Percentiles rank a stretch among this genome's conserved stretches.
Evolutionary conservation across 176 grass and related monocot species (phyloP).

Genomic region (Triticum dicoccoides): DNA sequence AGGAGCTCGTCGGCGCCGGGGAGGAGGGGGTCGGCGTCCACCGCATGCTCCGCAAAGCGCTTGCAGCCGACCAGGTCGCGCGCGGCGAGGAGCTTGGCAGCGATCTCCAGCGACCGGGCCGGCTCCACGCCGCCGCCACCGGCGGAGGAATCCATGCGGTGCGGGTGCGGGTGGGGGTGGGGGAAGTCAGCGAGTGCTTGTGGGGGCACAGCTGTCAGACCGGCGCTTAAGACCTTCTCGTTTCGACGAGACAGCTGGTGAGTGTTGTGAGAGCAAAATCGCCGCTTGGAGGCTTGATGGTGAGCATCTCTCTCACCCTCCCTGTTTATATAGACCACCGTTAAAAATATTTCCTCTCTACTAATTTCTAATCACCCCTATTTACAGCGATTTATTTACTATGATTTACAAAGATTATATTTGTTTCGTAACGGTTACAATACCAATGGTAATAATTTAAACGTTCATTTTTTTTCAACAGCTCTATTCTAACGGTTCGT

Average conservation of each 20-base stretch:
- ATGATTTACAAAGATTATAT: no score
- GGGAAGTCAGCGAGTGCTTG: conserved; percentile 14
- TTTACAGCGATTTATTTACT: no score
- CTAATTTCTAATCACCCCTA: not conserved
- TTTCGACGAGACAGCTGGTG: not conserved
- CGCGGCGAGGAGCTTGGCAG: conserved; percentile 63
- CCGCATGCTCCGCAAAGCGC: conserved; percentile 85
- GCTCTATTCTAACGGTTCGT: no score
- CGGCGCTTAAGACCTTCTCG: not conserved
- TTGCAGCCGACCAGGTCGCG: conserved; percentile 89
- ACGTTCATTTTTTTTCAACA: no score
- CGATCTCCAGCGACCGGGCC: conserved; percentile 80
- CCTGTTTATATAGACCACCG: not conserved
- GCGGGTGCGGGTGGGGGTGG: not conserved
- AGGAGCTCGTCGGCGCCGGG: conserved; percentile 82
- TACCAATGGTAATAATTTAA: no score
- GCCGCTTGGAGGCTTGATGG: not conserved
- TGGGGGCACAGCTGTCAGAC: conserved; percentile 33
- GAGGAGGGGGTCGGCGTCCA: conserved; percentile 69
- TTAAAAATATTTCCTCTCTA: not conserved
- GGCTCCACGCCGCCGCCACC: conserved; percentile 52
- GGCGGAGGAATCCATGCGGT: conserved; percentile 53
- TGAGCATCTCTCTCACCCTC: not conserved
- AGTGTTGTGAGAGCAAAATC: not conserved
- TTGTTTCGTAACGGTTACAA: no score